Base-by-base conservation (phyloP, 2,329 filamentous ascomycete genomes). In the Ophiostoma ips region DNA sequence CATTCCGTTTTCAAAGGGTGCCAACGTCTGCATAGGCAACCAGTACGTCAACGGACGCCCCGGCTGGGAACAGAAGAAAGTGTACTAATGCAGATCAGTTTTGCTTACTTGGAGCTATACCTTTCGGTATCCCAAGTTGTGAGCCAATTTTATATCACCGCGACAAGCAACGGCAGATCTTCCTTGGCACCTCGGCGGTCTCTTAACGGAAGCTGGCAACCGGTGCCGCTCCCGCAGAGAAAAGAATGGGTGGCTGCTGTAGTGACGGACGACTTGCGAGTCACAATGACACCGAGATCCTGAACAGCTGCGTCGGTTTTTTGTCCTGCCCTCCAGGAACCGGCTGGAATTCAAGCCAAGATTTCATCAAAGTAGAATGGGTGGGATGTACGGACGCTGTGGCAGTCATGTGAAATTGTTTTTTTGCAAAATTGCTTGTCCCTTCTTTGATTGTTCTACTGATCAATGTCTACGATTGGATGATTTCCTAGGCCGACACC, bases 1-100 rank as follows among this genome's bases (percentile, higher is more conserved):
- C 37, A 51, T 53, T 10, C 52, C 52, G 2, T 53, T 52, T 18
- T 52, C 50, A 12, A 53, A 53, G 44, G 52, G 52, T 2, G 18
- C 49, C 6, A 53, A 53, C 21, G 33, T 53, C 16, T 53, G 52
- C 33, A 53, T 53, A 7, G 52, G 52, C 7, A 46, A 40, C 3
- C 46, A 53, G 51, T 52, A 38, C 4, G 51, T 50, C n/a, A n/a
- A n/a, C n/a, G n/a, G n/a, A n/a, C n/a, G n/a, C n/a, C n/a, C n/a
- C n/a, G n/a, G n/a, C n/a, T n/a, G n/a, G n/a, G n/a, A 28, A 28
- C 4, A 28, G 24, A 8, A 28, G 24, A 28, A 28, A 28, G 8
- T 28, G 6, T 10, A 13, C 38, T 41, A 16, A 41, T 19, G 5
- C 5, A n/a, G 7, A n/a, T 7, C 12, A 41, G 38, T n/a, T 41